Conservation (phyloP, 768 basidiomycete genomes). For the Trametes cingulata region DNA sequence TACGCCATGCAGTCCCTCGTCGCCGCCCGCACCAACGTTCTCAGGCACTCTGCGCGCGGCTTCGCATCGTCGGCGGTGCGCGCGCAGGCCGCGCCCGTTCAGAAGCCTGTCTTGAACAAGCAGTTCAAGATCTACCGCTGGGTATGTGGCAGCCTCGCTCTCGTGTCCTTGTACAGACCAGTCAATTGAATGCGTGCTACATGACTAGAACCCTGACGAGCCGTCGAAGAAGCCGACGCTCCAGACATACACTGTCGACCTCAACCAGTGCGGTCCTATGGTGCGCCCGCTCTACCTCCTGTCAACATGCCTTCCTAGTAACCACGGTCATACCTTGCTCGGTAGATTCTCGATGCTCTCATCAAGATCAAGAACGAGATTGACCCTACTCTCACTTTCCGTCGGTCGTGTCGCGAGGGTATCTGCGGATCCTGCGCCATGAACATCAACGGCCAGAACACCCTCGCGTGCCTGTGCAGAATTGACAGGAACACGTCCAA, state of each 20-base stretch:
- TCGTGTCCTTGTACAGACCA: background rate
- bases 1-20: conserved; percentile 52
- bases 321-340: background rate
- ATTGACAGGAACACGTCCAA: conserved; percentile 77
- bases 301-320: background rate
- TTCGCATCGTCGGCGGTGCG: conserved; percentile 35
- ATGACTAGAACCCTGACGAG: conserved; percentile 83
- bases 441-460: conserved; percentile 99
- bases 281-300: conserved; percentile 37
- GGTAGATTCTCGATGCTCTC: conserved; percentile 80
- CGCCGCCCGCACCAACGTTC: conserved; percentile 31
- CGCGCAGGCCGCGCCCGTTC: conserved; percentile 47
- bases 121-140: conserved; percentile 99
- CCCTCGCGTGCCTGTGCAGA: conserved; percentile 93
- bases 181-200: conserved; percentile 4
- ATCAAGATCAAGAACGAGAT: conserved; percentile 99
- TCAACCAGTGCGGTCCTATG: conserved; percentile 97
- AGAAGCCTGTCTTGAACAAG: conserved; percentile 78
- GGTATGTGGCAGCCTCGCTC: conserved; percentile 50
- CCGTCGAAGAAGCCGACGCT: conserved; percentile 88
- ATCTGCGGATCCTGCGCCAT: conserved; percentile 99
- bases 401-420: conserved; percentile 89
- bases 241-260: conserved; percentile 89
- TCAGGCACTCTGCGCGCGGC: conserved; percentile 24
- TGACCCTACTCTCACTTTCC: conserved; percentile 96